phyloP scores from a whole-genome alignment of 257 asterid genomes.

The Ophiorrhiza pumila region DNA sequence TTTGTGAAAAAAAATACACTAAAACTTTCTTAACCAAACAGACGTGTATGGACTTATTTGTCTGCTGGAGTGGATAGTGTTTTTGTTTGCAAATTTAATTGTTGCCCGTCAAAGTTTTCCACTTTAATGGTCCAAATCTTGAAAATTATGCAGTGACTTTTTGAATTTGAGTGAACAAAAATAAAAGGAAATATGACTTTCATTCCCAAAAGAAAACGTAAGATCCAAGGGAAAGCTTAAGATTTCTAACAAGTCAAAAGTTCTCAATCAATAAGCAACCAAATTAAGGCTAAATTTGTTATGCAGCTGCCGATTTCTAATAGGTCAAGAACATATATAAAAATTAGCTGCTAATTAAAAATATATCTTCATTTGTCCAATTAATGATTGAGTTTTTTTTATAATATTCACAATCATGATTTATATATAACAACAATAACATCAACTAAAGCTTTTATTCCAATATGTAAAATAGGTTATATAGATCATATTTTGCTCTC shows the following conservation, averaged over 20 bases:
- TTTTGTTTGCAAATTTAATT: neutral
- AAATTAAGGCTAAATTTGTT: neutral
- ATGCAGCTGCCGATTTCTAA: neutral
- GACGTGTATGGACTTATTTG: slow-evolving; percentile 8
- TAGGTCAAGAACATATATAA: neutral
- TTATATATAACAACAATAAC: too few species aligned
- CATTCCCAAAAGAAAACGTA: neutral
- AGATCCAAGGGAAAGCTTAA: neutral
- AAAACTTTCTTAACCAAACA: too few species aligned
- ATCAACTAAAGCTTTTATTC: too few species aligned
- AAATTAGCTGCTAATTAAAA: too few species aligned
- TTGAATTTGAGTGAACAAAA: slow-evolving; percentile 8
- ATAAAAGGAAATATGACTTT: slow-evolving; percentile 3
- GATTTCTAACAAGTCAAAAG: slow-evolving; percentile 19
- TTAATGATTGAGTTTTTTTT: too few species aligned
- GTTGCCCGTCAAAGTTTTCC: slow-evolving; percentile 4
- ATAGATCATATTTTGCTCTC: too few species aligned
- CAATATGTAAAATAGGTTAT: too few species aligned
- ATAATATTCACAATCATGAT: too few species aligned
- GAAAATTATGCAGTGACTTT: neutral
- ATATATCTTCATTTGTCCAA: too few species aligned
- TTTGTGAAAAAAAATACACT: too few species aligned
- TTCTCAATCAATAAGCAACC: neutral
- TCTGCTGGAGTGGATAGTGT: slow-evolving; percentile 14
- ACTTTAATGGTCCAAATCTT: neutral